Percentiles rank a stretch among this genome's conserved stretches.
These are phyloP conservation scores for Colletotrichum falcatum DNA, from an alignment of 2,329 filamentous ascomycete species.

Conservation along the genomic window DNA sequence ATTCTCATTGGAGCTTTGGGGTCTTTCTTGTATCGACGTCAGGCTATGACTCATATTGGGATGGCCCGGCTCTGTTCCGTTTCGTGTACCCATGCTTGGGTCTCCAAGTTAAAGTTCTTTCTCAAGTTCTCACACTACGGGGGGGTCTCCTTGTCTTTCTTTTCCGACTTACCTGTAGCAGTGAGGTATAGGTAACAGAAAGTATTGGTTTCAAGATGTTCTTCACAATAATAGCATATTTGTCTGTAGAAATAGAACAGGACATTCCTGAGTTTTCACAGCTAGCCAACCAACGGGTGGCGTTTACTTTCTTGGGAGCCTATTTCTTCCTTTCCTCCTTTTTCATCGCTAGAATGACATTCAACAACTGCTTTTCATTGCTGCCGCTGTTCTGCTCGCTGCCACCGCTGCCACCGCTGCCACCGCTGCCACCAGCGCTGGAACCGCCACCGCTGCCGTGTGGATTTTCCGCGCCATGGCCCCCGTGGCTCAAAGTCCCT, in stretches of 20 bases:
- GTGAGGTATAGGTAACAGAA: background rate
- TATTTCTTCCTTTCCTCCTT: background rate
- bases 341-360: background rate
- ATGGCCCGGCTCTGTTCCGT: background rate
- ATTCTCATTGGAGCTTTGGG: background rate
- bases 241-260: too few relatives aligned
- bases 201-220: background rate
- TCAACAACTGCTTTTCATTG: background rate
- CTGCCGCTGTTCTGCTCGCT: background rate
- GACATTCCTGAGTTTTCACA: background rate
- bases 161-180: background rate
- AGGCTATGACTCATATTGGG: background rate
- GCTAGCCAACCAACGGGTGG: background rate
- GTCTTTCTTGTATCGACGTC: background rate
- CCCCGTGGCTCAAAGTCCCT: constrained; percentile 1
- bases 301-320: background rate
- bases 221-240: background rate
- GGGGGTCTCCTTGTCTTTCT: background rate
- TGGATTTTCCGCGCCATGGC: background rate
- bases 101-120: background rate
- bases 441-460: too few relatives aligned
- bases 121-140: background rate
- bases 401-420: background rate
- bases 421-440: background rate
- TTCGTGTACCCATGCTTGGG: background rate